Percentiles rank a stretch among this genome's conserved stretches.
Evolutionary conservation across 2,329 filamentous ascomycete genomes (phyloP).

Genomic region (Sarocladium kiliense): DNA sequence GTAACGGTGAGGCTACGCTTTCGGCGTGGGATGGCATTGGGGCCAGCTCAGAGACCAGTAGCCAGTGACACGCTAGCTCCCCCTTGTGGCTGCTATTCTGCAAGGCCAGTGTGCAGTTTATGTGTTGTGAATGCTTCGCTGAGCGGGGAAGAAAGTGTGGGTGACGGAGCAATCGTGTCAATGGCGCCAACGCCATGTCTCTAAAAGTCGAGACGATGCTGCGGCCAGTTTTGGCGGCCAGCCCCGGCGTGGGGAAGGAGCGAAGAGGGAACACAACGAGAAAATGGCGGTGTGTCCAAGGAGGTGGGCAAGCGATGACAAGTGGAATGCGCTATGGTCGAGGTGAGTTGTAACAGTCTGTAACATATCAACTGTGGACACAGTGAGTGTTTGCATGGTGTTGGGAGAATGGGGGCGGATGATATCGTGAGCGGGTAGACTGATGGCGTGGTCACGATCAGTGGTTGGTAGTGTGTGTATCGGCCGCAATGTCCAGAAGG

Average conservation of each 20-base stretch:
- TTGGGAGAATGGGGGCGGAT: neutral
- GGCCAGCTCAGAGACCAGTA: neutral
- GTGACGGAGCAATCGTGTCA: neutral
- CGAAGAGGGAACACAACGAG: neutral
- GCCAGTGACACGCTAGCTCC: neutral
- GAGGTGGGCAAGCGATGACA: neutral
- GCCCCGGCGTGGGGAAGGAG: conserved; percentile 4
- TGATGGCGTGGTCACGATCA: neutral
- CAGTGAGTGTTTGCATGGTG: neutral
- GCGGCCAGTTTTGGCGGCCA: conserved; percentile 3
- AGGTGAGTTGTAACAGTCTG: neutral
- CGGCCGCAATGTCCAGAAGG: neutral
- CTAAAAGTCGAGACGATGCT: neutral
- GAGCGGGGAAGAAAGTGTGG: neutral
- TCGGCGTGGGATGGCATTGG: conserved; percentile 1
- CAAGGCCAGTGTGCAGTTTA: neutral
- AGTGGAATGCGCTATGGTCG: neutral
- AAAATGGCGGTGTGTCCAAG: conserved; percentile 6
- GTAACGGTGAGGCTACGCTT: neutral
- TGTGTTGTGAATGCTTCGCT: neutral
- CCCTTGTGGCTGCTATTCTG: neutral
- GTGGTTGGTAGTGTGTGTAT: neutral
- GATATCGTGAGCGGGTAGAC: neutral
- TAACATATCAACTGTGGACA: neutral
- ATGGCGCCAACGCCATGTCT: neutral